Evolutionary conservation across 306 rosid genomes (phyloP), one percentile per base, ranked within the genome.

Genomic region (Dalbergia oliveri): DNA sequence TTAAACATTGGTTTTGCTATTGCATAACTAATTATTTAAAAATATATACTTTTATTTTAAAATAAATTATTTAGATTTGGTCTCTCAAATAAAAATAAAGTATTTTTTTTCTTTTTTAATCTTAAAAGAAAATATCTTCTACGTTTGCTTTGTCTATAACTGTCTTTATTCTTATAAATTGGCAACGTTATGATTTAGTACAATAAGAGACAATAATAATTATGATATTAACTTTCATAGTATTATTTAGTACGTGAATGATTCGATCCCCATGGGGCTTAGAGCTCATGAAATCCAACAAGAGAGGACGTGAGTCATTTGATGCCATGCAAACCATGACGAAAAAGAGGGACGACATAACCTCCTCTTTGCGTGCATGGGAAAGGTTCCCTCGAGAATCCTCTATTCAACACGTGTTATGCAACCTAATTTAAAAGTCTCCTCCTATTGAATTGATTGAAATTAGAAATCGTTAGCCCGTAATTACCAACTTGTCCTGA

Each of bases 321-420:
- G 75, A 74, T 72, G 88, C 87, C 97, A 92, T 92, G 94, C 93
- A 92, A 79, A 83, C 21, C 33, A 79, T 78, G 94, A 87, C 91
- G 66, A 84, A 78, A 26, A 26, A 49, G 43, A 66, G 63, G 76
- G 79, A 34, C 34, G 79, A 34, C 34, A 9, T 47, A 84, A 68
- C 69, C 76, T 49, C 78, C 64, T 39, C 81, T 14, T 88, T 89
- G 94, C 94, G 90, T 92, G 94, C 94, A 92, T 92, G 94, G 88
- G 72, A 79, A 64, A 86, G 67, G 85, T 80, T 87, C 86, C 84
- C 80, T 77, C 84, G 77, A 83, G 88, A 84, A 79, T 59, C 89
- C 61, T 34, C 67, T 72, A 77, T 76, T 76, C 53, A 88, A 89
- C 91, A 90, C 78, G 84, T 83, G 87, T 84, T 83, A 86, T 88